phyloP scores from a whole-genome alignment of 202 grass and related monocot species.

The Hordeum pubiflorum region DNA sequence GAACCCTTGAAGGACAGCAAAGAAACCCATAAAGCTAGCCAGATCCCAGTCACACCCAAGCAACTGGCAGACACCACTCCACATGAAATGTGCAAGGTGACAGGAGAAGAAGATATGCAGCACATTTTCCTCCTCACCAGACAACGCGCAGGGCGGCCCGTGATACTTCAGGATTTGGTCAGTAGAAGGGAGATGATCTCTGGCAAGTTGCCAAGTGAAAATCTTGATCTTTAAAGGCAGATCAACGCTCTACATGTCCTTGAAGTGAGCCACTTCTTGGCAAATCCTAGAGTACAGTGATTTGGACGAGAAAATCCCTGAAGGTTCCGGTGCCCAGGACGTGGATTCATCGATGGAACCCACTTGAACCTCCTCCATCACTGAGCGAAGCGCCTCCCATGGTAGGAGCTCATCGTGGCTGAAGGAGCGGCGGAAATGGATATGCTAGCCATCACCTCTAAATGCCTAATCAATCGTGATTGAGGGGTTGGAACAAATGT shows the following conservation, averaged over 20 bases:
- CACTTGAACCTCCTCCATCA: neutral
- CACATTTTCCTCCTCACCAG: neutral
- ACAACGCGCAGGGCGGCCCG: neutral
- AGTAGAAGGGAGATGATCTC: neutral
- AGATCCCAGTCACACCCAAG: neutral
- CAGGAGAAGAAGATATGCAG: neutral
- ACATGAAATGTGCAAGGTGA: neutral
- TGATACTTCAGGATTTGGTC: neutral
- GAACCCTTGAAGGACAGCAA: neutral
- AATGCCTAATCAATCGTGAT: neutral
- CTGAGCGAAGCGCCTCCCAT: neutral
- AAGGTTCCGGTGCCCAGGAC: neutral
- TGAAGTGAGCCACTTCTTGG: neutral
- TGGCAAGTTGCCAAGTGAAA: neutral
- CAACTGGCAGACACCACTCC: neutral
- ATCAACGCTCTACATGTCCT: neutral
- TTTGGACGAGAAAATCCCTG: neutral
- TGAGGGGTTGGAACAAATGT: neutral
- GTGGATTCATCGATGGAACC: neutral
- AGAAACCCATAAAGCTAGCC: neutral
- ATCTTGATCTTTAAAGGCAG: neutral
- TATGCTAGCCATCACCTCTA: neutral
- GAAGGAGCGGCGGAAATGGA: neutral
- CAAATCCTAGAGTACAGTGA: neutral
- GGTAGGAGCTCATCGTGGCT: neutral